Base-by-base conservation (phyloP, 2,329 filamentous ascomycete species). In the Calonectria hongkongensis region DNA sequence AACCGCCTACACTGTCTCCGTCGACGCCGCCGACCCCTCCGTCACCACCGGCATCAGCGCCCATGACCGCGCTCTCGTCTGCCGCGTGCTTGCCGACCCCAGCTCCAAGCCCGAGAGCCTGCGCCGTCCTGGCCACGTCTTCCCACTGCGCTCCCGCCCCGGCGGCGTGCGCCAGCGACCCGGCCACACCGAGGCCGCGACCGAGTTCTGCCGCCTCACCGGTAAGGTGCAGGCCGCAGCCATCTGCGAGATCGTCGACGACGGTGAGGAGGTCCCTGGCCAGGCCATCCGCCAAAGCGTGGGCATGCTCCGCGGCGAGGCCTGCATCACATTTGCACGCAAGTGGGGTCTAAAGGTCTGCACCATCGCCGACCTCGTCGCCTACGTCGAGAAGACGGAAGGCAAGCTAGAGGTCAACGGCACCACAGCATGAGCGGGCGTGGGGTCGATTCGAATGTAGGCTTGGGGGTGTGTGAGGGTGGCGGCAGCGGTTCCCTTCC, bases 301-400 rank as follows among this genome's bases (percentile, higher is more conserved):
- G n/a, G 95, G 94, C 30, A 99, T 99, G 97, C 93, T 98, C 92
- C 88, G 95, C 78, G 92, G 95, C 75, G 95, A 98, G 86, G 94
- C 91, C 45, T 98, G 96, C 86, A 87, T 99, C 81, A 90, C 88
- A 64, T 99, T 99, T 89, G 97, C 95, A 33, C 92, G 92, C 84
- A 92, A 89, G 85, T 98, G 94, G 92, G 95, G 95, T 5, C 87
- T 99, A 78, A 97, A 94, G 87, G 95, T 98, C 72, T 98, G 96
- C 86, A 98, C 97, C 36, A 98, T 99, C 85, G 95, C 96, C 82
- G 95, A 96, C 85, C 85, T 99, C 85, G 93, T 96, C 33, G 88
- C 87, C 70, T 94, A 97, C 83, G 86, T 98, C 71, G 93, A 97
- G 84, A 92, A 92, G 87, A 92, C 88, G 47, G 93, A 96, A 86